phyloP scores from a whole-genome alignment of 1,284 basidiomycete genomes.

The Rugiboletus extremiorientalis region DNA sequence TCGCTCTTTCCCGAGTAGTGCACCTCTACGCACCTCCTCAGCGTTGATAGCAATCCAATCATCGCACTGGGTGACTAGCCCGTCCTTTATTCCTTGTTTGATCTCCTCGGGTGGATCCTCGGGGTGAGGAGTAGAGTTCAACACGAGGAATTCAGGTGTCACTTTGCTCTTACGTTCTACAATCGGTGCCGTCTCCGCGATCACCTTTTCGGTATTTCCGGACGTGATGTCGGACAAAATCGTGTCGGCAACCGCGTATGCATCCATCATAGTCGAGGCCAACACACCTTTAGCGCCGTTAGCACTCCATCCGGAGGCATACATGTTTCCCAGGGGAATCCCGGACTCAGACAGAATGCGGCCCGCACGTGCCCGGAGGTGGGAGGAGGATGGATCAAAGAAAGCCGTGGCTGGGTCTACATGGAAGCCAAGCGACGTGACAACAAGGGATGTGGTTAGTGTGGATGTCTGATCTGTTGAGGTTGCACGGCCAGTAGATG shows the following conservation, averaged over 20 bases:
- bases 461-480: conserved; percentile 58
- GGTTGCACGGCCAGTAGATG: conserved; percentile 49
- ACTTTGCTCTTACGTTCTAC: conserved; percentile 24
- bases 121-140: conserved; percentile 34
- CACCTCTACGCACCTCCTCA: conserved; percentile 65
- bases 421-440: conserved; percentile 89
- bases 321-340: conserved; percentile 60
- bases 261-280: conserved; percentile 92
- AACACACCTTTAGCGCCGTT: conserved; percentile 92
- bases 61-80: conserved; percentile 54
- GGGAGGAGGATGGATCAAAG: conserved; percentile 52
- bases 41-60: conserved; percentile 71
- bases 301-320: conserved; percentile 93
- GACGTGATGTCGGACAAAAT: conserved; percentile 57
- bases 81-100: conserved; percentile 48
- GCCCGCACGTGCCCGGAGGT: conserved; percentile 53
- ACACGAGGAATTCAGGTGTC: conserved; percentile 25
- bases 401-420: conserved; percentile 58
- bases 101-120: conserved; percentile 55
- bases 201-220: conserved; percentile 14
- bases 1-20: conserved; percentile 64
- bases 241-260: conserved; percentile 76
- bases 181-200: conserved; percentile 13
- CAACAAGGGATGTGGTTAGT: conserved; percentile 72
- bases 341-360: conserved; percentile 51